Base-by-base conservation (phyloP, 306 rosid genomes). In the Dryas drummondii region DNA sequence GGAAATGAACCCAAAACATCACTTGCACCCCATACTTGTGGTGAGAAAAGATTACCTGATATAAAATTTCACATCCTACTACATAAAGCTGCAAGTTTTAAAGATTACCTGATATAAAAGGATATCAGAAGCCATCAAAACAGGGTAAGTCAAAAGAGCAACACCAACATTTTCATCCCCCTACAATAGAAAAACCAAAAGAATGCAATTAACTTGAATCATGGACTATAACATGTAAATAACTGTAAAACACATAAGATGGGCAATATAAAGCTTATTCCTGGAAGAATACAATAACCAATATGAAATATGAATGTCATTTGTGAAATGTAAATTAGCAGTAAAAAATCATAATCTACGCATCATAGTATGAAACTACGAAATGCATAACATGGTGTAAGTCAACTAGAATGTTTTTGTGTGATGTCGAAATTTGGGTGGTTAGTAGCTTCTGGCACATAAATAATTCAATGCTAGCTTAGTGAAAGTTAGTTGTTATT, bases 81-180 rank as follows among this genome's bases (percentile, higher is more conserved):
- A 53, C 1, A 47, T 40, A 52, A 40, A 26, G 80, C 78, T 74
- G 66, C 61, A 45, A 58, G 37, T 75, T 66, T 70, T 60, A 50
- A 70, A 78, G 82, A 75, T 80, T 77, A 91, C 98, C 98, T 94
- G 94, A 82, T 91, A 94, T 62, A 94, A 83, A 47, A 94, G 98
- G 85, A 94, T 94, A 85, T 94, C 98, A 71, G 98, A 89, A 80
- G 98, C 98, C 98, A 94, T 94, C 72, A 94, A 80, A 80, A 94
- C 98, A 71, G 98, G 98, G 85, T 94, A 94, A 44, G 98, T 94
- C 89, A 94, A 88, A 78, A 94, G 97, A 58, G 88, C 97, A 73
- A 91, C 97, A 52, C 97, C 97, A 81, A 91, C 97, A 84, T 94
- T 93, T 76, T 94, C 98, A 73, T 94, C 97, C 45, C 97, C 98